Evolutionary conservation across 208 protist genomes (phyloP), one percentile per base, ranked within the genome.

Genomic region (Trypanosoma melophagium): DNA sequence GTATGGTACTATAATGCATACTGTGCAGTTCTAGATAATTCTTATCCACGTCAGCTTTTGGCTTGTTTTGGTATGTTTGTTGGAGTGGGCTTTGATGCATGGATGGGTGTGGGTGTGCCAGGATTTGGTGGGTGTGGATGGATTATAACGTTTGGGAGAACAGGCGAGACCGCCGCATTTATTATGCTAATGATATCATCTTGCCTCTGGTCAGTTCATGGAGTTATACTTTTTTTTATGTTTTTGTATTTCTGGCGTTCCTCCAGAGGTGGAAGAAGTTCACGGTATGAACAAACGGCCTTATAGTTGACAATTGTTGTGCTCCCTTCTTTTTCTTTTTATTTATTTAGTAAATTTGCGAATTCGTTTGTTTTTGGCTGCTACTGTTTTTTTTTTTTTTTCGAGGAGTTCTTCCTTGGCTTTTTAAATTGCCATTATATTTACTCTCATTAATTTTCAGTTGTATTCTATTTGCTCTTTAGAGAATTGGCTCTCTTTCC

Each of bases 1-100:
- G 14, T 81, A 21, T 95, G 89, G 89, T 95, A 95, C 71, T 95
- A 86, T 76, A 92, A 90, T 64, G 72, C 77, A 1, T 95, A 95
- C 73, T 77, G 58, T 57, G 81, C 79, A 17, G 76, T 78, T 1
- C 63, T 71, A 7, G 63, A 81, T 22, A 13, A 53, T 16, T 87
- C 77, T 10, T 70, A 73, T 3, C 58, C 77, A 17, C 81, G 86
- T 2, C 80, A 82, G 56, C 17, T 88, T 31, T 42, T 92, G 4
- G 71, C 81, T 12, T 69, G 87, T 9, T 40, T 89, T 25, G 89
- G 89, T n/a, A 65, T 95, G 14, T 72, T 90, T 45, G 7, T 91
- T 16, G 89, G 69, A 42, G 21, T 91, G 31, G 47, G 47, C 8
- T 95, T 91, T 65, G 86, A 92, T 56, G 83, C 64, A 22, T 95